These are phyloP conservation scores for Globisporangium parvum DNA, from an alignment of 352 stramenopile species.

Conservation along the genomic window DNA sequence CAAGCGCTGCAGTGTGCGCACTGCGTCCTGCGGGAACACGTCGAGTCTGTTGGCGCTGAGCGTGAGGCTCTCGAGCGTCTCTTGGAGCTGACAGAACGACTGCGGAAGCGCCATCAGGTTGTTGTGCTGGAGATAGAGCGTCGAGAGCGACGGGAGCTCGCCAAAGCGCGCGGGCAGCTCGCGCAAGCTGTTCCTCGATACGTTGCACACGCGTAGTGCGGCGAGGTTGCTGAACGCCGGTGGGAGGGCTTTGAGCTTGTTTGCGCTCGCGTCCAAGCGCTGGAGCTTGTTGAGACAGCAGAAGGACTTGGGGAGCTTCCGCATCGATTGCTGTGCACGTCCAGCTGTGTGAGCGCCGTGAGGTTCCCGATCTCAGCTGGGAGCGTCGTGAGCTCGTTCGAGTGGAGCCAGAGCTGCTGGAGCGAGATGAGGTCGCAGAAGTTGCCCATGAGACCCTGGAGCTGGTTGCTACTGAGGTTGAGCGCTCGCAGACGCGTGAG, in stretches of 20 bases:
- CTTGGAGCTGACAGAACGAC: constrained; percentile 32
- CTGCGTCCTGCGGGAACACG: constrained; percentile 20
- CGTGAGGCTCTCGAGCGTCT: constrained; percentile 30
- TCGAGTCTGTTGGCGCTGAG: constrained; percentile 44
- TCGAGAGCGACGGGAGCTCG: constrained; percentile 17
- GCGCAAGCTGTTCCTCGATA: constrained; percentile 27
- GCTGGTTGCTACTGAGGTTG: constrained; percentile 38
- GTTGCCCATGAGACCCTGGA: constrained; percentile 40
- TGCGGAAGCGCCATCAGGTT: constrained; percentile 30
- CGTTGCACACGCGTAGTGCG: constrained; percentile 29
- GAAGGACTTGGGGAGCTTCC: constrained; percentile 41
- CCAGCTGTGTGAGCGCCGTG: constrained; percentile 25
- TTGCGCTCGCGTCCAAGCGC: constrained; percentile 34
- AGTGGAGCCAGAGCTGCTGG: constrained; percentile 30
- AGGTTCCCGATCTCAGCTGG: constrained; percentile 29
- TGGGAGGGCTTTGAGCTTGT: constrained; percentile 35
- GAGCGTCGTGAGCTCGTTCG: constrained; percentile 9
- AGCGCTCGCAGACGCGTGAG: constrained; percentile 27
- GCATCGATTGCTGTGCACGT: constrained; percentile 34
- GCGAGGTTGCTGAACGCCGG: constrained; percentile 41
- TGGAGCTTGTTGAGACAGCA: constrained; percentile 28
- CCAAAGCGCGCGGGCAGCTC: constrained; percentile 41
- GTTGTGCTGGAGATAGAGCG: constrained; percentile 34
- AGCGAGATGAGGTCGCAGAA: constrained; percentile 41
- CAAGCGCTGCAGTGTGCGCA: constrained; percentile 18